A percentile compares a stretch with the other conserved stretches of the same genome.
These are phyloP conservation scores for Alternaria hordeiaustralica DNA, from an alignment of 2,329 filamentous ascomycete species.

Conservation along the genomic window DNA sequence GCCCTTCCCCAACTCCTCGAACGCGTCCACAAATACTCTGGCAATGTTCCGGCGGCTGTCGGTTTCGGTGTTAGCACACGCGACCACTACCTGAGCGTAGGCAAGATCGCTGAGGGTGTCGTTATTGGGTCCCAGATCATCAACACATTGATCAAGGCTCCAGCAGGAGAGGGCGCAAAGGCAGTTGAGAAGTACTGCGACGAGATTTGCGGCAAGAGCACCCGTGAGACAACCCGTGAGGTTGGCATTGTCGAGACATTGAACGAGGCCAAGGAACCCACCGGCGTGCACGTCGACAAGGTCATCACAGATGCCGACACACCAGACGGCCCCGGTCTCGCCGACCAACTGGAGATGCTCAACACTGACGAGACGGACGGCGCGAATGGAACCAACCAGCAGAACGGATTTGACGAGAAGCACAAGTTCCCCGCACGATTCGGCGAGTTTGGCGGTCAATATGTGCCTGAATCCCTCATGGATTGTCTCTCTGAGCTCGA, in stretches of 20 bases:
- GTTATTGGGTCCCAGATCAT: slow-evolving; percentile 97
- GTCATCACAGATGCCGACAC: slow-evolving; percentile 67
- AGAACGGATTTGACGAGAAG: slow-evolving; percentile 41
- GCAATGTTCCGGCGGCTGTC: slow-evolving; percentile 86
- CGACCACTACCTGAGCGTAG: slow-evolving; percentile 89
- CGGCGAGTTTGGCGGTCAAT: slow-evolving; percentile 95
- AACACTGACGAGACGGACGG: slow-evolving; percentile 64
- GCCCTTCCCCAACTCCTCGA: slow-evolving; percentile 81
- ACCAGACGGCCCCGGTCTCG: slow-evolving; percentile 69
- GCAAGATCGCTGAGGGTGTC: slow-evolving; percentile 86
- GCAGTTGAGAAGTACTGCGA: slow-evolving; percentile 87
- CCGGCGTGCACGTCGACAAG: slow-evolving; percentile 70
- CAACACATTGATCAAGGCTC: slow-evolving; percentile 74
- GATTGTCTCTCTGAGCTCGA: slow-evolving; percentile 92
- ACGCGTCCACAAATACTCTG: slow-evolving; percentile 90
- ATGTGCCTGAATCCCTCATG: slow-evolving; percentile 97
- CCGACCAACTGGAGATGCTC: slow-evolving; percentile 83
- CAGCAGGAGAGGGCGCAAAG: slow-evolving; percentile 69
- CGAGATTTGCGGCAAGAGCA: slow-evolving; percentile 67
- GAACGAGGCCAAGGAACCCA: slow-evolving; percentile 65
- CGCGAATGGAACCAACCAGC: slow-evolving; percentile 16
- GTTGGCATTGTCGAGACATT: slow-evolving; percentile 74
- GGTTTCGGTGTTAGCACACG: slow-evolving; percentile 96
- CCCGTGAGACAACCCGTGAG: slow-evolving; percentile 64
- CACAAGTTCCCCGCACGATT: slow-evolving; percentile 80